Percentiles rank a stretch among this genome's conserved stretches.
Evolutionary conservation across 1,139 yeast species (phyloP).

Genomic region (Saccharomyces hybrid): DNA sequence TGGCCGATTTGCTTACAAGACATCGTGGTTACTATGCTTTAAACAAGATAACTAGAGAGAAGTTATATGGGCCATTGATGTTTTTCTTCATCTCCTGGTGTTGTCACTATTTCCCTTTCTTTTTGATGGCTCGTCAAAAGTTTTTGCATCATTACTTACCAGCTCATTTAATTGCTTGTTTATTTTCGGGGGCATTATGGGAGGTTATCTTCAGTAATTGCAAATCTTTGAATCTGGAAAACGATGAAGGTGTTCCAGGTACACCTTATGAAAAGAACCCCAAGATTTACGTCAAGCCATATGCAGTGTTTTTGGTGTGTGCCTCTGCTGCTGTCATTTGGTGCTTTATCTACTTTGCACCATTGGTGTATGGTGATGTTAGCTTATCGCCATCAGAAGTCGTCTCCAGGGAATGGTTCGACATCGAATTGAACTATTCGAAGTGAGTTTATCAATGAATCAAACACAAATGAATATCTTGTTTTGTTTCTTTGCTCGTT

Average conservation of each 20-base stretch:
- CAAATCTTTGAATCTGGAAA: slow-evolving; percentile 29
- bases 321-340: slow-evolving; percentile 45
- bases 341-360: slow-evolving; percentile 69
- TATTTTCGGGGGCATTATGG: slow-evolving; percentile 71
- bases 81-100: slow-evolving; percentile 85
- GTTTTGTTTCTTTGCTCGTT: too few species aligned
- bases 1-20: slow-evolving; percentile 70
- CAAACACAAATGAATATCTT: too few species aligned
- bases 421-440: slow-evolving; percentile 19
- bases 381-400: slow-evolving; percentile 58
- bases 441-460: too few species aligned
- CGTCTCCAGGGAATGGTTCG: slow-evolving; percentile 68
- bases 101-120: slow-evolving; percentile 85
- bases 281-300: slow-evolving; percentile 24
- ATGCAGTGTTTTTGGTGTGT: slow-evolving; percentile 34
- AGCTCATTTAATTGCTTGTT: slow-evolving; percentile 85
- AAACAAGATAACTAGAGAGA: slow-evolving; percentile 56
- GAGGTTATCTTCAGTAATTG: slow-evolving; percentile 73
- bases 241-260: slow-evolving; percentile 27
- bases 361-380: slow-evolving; percentile 78
- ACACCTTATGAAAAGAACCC: slow-evolving; percentile 20
- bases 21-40: slow-evolving; percentile 62
- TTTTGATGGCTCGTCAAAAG: slow-evolving; percentile 85
- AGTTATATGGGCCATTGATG: slow-evolving; percentile 72
- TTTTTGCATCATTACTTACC: slow-evolving; percentile 94